Conservation (phyloP, 768 basidiomycete species). For the Cystofilobasidium bisporidii region DNA sequence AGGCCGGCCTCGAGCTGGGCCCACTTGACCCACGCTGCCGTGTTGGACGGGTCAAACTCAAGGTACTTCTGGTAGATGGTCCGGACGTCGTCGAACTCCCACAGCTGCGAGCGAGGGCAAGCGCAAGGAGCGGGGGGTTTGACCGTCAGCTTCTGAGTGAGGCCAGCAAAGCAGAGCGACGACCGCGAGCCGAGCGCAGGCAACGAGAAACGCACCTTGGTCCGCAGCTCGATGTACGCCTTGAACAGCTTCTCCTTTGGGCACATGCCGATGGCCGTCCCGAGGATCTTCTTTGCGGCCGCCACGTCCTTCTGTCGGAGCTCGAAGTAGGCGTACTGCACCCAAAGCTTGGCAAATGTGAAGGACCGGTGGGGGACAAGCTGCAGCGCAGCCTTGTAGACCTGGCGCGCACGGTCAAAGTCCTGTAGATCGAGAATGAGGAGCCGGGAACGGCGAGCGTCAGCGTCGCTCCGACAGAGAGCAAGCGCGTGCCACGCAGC, state of each 20-base stretch:
- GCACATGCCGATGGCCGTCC: slow-evolving; percentile 85
- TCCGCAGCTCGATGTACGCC: slow-evolving; percentile 86
- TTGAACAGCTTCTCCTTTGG: slow-evolving; percentile 94
- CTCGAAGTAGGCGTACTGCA: slow-evolving; percentile 86
- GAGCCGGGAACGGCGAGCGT: not conserved
- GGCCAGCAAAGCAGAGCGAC: no score
- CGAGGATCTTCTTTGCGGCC: slow-evolving; percentile 80
- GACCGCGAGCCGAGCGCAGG: no score
- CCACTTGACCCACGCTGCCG: slow-evolving; percentile 90
- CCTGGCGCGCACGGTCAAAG: slow-evolving; percentile 70
- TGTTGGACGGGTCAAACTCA: slow-evolving; percentile 86
- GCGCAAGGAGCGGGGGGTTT: no score
- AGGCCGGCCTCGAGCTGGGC: slow-evolving; percentile 82
- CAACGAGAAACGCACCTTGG: slow-evolving; percentile 52
- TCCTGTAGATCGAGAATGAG: slow-evolving; percentile 48
- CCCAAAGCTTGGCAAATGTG: slow-evolving; percentile 95
- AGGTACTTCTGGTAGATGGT: slow-evolving; percentile 88
- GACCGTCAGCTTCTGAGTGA: not conserved
- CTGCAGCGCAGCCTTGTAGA: slow-evolving; percentile 79
- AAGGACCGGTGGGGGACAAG: slow-evolving; percentile 94
- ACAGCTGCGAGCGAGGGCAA: slow-evolving; percentile 50
- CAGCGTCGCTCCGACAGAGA: not conserved
- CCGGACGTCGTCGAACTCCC: slow-evolving; percentile 91
- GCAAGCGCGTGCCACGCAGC: not conserved
- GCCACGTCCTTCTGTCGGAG: slow-evolving; percentile 67